Conservation (phyloP, 352 stramenopile species). For the Phytophthora sp. region DNA sequence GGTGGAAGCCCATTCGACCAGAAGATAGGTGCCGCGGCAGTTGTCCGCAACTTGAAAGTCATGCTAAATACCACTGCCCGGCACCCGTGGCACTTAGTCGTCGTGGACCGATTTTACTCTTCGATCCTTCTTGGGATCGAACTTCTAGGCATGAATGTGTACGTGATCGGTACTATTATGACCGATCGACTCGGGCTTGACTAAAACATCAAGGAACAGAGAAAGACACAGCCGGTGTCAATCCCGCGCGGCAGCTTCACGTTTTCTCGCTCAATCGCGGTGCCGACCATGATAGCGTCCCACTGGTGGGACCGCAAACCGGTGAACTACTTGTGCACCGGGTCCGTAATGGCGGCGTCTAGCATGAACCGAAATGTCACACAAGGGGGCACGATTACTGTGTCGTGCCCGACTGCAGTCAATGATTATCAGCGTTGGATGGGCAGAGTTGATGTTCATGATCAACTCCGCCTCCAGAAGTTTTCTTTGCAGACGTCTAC, state of each 20-base stretch:
- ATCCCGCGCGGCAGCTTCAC: slow-evolving; percentile 2
- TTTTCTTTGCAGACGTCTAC: slow-evolving; percentile 26
- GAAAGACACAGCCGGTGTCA: too few species aligned
- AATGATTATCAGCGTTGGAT: slow-evolving; percentile 34
- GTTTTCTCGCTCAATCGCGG: slow-evolving; percentile 10
- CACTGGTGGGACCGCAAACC: slow-evolving; percentile 39
- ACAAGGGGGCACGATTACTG: background rate
- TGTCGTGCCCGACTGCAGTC: slow-evolving; percentile 20
- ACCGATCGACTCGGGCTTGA: too few species aligned
- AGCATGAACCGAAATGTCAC: slow-evolving; percentile 25
- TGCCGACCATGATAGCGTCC: slow-evolving; percentile 15
- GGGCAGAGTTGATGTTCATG: too few species aligned
- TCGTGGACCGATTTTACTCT: too few species aligned
- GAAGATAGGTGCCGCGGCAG: slow-evolving; percentile 17
- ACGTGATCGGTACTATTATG: too few species aligned
- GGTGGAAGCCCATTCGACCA: slow-evolving; percentile 3
- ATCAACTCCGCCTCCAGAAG: too few species aligned
- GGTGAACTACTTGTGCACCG: slow-evolving; percentile 32
- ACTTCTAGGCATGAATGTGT: too few species aligned
- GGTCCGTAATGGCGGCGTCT: slow-evolving; percentile 1
- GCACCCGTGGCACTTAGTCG: too few species aligned
- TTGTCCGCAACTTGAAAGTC: slow-evolving; percentile 16
- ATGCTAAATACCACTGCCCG: too few species aligned
- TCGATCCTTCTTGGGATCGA: too few species aligned
- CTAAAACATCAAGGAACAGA: too few species aligned